Evolutionary conservation across 768 basidiomycete genomes (phyloP).

Genomic region (Serendipita indica): DNA sequence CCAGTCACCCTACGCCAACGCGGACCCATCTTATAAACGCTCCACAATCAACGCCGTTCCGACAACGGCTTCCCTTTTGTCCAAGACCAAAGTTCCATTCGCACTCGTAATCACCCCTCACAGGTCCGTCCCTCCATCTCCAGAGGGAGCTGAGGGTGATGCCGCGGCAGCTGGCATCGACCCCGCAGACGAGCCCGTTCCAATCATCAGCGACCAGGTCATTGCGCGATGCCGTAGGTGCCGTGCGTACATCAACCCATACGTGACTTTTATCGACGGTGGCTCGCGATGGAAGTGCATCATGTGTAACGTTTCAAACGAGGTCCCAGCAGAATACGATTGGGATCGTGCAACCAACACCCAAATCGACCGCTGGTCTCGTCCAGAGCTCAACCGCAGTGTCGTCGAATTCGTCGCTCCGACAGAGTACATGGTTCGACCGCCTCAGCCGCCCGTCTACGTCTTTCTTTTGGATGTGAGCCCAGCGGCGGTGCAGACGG

Average conservation of each 20-base stretch:
- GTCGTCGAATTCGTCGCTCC: slow-evolving; percentile 97
- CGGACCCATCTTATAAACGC: slow-evolving; percentile 84
- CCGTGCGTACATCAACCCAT: slow-evolving; percentile 95
- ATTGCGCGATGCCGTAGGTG: slow-evolving; percentile 94
- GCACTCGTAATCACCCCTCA: slow-evolving; percentile 84
- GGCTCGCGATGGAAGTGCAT: slow-evolving; percentile 93
- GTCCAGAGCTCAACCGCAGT: slow-evolving; percentile 83
- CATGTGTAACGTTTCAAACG: slow-evolving; percentile 97
- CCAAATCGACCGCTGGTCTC: slow-evolving; percentile 88
- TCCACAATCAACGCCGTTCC: slow-evolving; percentile 87
- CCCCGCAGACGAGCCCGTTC: slow-evolving; percentile 49
- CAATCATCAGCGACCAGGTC: slow-evolving; percentile 83
- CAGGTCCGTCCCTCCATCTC: slow-evolving; percentile 39
- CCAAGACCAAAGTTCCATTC: slow-evolving; percentile 82
- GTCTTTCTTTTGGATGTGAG: slow-evolving; percentile 96
- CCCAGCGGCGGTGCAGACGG: slow-evolving; percentile 74
- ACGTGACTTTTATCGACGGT: slow-evolving; percentile 94
- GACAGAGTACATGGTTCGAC: slow-evolving; percentile 98
- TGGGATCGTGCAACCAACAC: slow-evolving; percentile 92
- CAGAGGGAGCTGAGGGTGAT: not conserved
- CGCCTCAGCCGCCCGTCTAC: slow-evolving; percentile 94
- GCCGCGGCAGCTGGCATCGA: slow-evolving; percentile 40
- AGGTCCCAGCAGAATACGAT: slow-evolving; percentile 95
- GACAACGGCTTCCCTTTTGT: slow-evolving; percentile 70
- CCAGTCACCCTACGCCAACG: slow-evolving; percentile 62